These are phyloP conservation scores for Naumovozyma dairenensis DNA, from an alignment of 805 yeast genomes.

Conservation along the genomic window DNA sequence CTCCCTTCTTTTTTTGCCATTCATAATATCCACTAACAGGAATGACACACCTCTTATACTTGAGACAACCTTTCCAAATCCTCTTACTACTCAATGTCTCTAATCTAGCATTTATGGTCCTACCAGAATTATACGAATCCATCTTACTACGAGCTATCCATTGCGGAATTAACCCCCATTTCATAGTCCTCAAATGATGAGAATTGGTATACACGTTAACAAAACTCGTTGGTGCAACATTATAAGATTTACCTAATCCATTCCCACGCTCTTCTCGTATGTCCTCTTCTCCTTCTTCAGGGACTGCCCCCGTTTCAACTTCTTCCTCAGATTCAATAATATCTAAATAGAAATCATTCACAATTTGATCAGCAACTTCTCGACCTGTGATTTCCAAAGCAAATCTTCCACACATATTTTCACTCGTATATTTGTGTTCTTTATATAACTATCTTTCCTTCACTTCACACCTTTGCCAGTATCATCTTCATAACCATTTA, in stretches of 20 bases:
- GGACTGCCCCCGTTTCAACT: background rate
- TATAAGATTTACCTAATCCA: slow-evolving; percentile 33
- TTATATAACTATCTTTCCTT: no score
- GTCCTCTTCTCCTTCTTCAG: slow-evolving; percentile 10
- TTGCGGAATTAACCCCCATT: slow-evolving; percentile 70
- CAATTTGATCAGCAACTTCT: slow-evolving; percentile 13
- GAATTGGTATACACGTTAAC: slow-evolving; percentile 33
- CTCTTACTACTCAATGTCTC: slow-evolving; percentile 30
- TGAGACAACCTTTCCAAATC: slow-evolving; percentile 48
- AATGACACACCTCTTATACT: slow-evolving; percentile 54
- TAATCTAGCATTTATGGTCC: slow-evolving; percentile 67
- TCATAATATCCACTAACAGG: slow-evolving; percentile 83
- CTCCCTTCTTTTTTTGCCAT: slow-evolving; percentile 41
- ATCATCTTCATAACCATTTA: no score
- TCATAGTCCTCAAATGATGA: slow-evolving; percentile 43
- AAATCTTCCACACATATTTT: slow-evolving; percentile 52
- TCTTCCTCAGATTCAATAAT: background rate
- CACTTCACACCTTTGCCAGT: no score
- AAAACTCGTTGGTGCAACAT: slow-evolving; percentile 50
- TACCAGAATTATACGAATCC: slow-evolving; percentile 29
- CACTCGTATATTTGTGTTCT: background rate
- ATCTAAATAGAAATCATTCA: slow-evolving; percentile 1
- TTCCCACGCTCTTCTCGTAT: slow-evolving; percentile 8
- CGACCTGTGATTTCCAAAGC: slow-evolving; percentile 33
- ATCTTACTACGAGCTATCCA: slow-evolving; percentile 40